These are phyloP conservation scores for Fomes fomentarius DNA, from an alignment of 1,284 basidiomycete species.

Conservation along the genomic window DNA sequence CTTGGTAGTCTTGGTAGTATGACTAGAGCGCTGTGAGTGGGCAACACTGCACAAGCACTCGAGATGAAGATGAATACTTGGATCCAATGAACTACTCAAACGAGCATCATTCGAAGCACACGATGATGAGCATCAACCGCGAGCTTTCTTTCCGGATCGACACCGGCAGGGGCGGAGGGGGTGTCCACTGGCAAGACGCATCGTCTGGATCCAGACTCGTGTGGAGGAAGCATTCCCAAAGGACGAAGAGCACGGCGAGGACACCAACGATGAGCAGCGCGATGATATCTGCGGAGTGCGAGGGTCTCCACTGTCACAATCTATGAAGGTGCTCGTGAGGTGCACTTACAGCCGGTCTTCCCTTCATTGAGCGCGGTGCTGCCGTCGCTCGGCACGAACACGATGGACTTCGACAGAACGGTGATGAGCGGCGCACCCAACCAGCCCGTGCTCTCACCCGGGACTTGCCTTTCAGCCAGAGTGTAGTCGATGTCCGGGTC, in stretches of 20 bases:
- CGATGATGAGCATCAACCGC: conserved; percentile 66
- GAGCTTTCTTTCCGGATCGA: conserved; percentile 76
- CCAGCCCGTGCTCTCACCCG: too few relatives aligned
- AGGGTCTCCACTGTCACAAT: too few relatives aligned
- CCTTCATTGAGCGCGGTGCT: conserved; percentile 70
- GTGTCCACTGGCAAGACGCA: conserved; percentile 36
- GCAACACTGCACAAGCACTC: too few relatives aligned
- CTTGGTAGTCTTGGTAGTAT: conserved; percentile 70
- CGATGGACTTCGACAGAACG: conserved; percentile 73
- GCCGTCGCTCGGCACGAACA: conserved; percentile 82
- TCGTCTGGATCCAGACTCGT: conserved; percentile 37
- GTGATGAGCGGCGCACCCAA: conserved; percentile 79
- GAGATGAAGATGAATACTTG: too few relatives aligned
- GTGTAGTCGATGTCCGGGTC: conserved; percentile 45
- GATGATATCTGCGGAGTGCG: conserved; percentile 58
- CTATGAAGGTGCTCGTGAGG: too few relatives aligned
- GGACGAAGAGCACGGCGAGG: conserved; percentile 60
- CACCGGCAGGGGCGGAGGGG: conserved; percentile 73
- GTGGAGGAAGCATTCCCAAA: conserved; percentile 68
- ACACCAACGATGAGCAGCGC: conserved; percentile 67
- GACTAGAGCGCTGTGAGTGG: conserved; percentile 40
- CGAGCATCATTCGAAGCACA: conserved; percentile 67
- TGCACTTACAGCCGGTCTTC: conserved; percentile 68
- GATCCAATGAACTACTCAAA: too few relatives aligned
- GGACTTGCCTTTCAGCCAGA: conserved; percentile 52